Evolutionary conservation across 768 basidiomycete species (phyloP).

Genomic region (Hortiboletus campestris): DNA sequence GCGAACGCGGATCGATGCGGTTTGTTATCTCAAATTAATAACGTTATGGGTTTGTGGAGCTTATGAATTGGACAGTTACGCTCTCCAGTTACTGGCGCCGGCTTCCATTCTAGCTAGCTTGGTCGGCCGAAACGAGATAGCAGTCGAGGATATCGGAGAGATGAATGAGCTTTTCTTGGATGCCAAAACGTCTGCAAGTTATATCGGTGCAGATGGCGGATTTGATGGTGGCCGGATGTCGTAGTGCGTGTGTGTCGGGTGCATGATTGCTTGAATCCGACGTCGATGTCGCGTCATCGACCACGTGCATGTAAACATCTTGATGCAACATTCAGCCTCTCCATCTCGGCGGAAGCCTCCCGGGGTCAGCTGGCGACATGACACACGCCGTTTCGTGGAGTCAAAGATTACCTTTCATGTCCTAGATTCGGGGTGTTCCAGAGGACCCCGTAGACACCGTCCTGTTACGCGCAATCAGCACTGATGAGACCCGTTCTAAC

Average conservation of each 20-base stretch:
- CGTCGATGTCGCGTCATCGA: constrained; percentile 5
- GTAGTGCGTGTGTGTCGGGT: constrained; percentile 20
- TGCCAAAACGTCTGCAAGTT: constrained; percentile 74
- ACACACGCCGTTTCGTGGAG: background rate
- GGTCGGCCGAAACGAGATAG: constrained; percentile 77
- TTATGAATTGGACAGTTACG: constrained; percentile 55
- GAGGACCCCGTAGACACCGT: constrained; percentile 4
- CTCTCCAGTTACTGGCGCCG: constrained; percentile 87
- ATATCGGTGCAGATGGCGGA: constrained; percentile 44
- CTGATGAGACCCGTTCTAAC: constrained; percentile 1
- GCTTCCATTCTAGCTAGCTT: constrained; percentile 83
- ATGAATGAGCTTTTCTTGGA: constrained; percentile 96
- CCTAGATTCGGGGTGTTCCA: constrained; percentile 10
- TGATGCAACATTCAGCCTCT: background rate
- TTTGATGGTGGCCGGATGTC: constrained; percentile 33
- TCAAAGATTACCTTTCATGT: constrained; percentile 7
- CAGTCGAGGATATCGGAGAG: constrained; percentile 86
- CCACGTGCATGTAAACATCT: constrained; percentile 8
- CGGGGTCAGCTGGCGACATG: background rate
- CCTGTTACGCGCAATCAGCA: background rate
- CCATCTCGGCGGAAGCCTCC: background rate
- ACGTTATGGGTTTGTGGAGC: constrained; percentile 8
- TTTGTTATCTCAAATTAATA: constrained; percentile 32
- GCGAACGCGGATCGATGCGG: constrained; percentile 80
- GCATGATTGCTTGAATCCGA: background rate